Base-by-base conservation (phyloP, 1,284 basidiomycete species). In the Quambalaria eucalypti region DNA sequence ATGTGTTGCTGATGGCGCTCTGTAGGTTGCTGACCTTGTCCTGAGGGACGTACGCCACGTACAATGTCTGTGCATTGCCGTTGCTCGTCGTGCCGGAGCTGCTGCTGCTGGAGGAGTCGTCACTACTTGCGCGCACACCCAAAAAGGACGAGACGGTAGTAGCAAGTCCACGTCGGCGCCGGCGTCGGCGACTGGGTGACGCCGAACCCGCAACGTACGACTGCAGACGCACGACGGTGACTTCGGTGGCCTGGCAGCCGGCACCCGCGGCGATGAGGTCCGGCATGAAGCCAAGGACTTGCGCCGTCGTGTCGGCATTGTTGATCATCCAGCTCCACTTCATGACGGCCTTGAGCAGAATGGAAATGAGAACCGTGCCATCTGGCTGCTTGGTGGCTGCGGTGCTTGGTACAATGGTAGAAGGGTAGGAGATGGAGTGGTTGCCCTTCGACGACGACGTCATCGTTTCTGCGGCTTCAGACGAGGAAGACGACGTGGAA, bases 281-380 rank as follows among this genome's bases (percentile, higher is more conserved):
- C 5, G 72, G 72, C 66, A 74, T 67, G 33, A 68, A 73, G 10
- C 64, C 69, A 57, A 74, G 71, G 54, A 74, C 62, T 55, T 74
- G 72, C 5, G 71, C 69, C 14, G 69, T 68, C 8, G 72, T 60
- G 26, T 62, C 69, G 16, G 71, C 60, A 53, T 71, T 68, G 26
- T 49, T 52, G 16, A 63, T 64, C 28, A 74, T 54, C 62, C 64
- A 69, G n/a, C 50, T 52, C 72, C 72, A 74, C 19, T 60, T 52
- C 56, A 74, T 57, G 31, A 61, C 52, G 12, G 54, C 36, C 49
- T 70, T 65, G 62, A 71, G 70, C 31, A 73, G 46, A 23, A 74
- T 59, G 21, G 59, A 60, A 28, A 73, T 58, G 38, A 60, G 29
- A 2, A 61, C 65, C 14, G 64, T 68, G 39, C 56, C 50, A 26